These are phyloP conservation scores for Astrothelium macrocarpum DNA, from an alignment of 495 filamentous ascomycete species.

Conservation along the genomic window DNA sequence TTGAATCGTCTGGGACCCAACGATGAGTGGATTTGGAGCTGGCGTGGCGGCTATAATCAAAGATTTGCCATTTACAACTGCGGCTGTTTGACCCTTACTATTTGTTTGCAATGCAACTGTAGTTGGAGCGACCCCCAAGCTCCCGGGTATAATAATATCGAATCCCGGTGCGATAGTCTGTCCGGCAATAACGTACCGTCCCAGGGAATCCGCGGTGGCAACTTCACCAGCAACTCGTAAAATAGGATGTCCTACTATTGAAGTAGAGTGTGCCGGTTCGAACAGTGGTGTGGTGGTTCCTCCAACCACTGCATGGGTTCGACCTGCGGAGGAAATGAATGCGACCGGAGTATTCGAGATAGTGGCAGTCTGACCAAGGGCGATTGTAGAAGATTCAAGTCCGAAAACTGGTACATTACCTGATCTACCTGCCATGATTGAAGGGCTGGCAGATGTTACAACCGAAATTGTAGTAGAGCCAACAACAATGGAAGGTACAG, in stretches of 20 bases:
- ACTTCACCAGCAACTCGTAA: background rate
- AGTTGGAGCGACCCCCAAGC: background rate
- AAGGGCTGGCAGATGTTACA: background rate
- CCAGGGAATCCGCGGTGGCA: background rate
- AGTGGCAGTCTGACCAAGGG: background rate
- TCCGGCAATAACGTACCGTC: background rate
- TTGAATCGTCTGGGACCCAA: slow-evolving; percentile 11
- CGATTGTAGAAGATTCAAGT: background rate
- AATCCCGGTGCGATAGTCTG: background rate
- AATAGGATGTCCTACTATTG: slow-evolving; percentile 4
- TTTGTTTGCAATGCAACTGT: background rate
- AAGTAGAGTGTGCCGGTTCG: background rate
- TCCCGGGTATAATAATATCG: background rate
- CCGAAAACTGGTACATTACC: background rate
- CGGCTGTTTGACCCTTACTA: background rate
- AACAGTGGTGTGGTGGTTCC: background rate
- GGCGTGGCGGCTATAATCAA: background rate
- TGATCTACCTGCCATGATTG: background rate
- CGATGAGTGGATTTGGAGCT: slow-evolving; percentile 2
- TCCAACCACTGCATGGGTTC: background rate
- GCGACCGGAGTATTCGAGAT: background rate
- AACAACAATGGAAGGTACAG: background rate
- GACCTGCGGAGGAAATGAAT: background rate
- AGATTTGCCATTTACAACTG: background rate
- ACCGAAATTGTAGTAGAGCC: background rate